Base-by-base conservation (phyloP, 225 moss, liverwort and hornwort genomes). In the Bryum argenteum region DNA sequence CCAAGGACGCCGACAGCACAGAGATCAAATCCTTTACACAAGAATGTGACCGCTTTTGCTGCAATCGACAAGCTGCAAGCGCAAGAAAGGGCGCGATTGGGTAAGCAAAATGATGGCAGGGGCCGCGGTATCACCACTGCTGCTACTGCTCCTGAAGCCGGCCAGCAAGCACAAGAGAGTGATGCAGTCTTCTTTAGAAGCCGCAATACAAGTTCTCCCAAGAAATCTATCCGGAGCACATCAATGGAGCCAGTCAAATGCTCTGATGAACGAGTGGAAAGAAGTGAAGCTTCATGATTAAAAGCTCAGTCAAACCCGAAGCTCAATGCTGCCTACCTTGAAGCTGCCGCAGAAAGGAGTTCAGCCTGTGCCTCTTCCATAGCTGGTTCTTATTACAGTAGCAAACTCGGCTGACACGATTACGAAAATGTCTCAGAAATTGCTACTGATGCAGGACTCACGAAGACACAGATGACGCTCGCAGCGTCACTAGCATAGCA, bases 1-100 rank as follows among this genome's bases (percentile, higher is more conserved):
- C 56, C 76, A 9, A 78, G 62, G 50, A 9, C 69, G 40, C 65
- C 51, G 61, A 63, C 75, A 48, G 28, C 57, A 61, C 78, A 78
- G 69, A 72, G 72, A 72, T 42, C 78, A 43, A 78, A 85, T 58
- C 65, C 56, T 17, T 42, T 81, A 50, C 72, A 72, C 65, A 81
- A 76, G 78, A 84, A 78, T 75, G 72, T 75, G 48, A 68, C 65
- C 15, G 61, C 37, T 50, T 24, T 76, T 54, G 68, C 70, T 20
- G 66, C 72, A 53, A 43, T 72, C 10, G 72, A 74, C 71, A 75
- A 78, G 71, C 58, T 70, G 23, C 73, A 80, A 75, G 71, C 64
- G 26, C 64, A 74, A 67, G 84, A 84, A 54, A 80, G 54, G 65
- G 47, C 42, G 37, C 72, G 61, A 53, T 55, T 59, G 12, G 53